Conservation (phyloP, 768 basidiomycete genomes). For the Tephrocybe rancida region DNA sequence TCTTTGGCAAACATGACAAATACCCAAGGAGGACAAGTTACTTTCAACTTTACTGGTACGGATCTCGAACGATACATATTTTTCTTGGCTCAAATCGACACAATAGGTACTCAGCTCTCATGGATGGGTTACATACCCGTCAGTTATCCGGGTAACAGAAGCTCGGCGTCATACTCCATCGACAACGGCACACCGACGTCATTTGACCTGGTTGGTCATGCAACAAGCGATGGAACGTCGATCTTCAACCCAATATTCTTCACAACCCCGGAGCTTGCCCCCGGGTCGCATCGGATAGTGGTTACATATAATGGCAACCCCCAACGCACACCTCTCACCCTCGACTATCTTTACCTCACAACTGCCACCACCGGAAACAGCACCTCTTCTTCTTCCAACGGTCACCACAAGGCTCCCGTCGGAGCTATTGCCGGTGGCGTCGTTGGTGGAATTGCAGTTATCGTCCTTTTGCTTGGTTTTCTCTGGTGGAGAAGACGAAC, state of each 20-base stretch:
- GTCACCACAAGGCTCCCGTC: slow-evolving; percentile 6
- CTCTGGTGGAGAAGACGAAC: neutral
- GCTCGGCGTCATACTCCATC: slow-evolving; percentile 5
- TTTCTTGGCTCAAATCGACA: neutral
- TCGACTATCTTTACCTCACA: slow-evolving; percentile 24
- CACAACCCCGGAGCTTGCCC: slow-evolving; percentile 7
- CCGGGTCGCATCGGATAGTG: slow-evolving; percentile 4
- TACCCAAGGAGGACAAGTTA: neutral
- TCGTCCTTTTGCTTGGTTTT: neutral
- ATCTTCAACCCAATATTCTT: slow-evolving; percentile 9
- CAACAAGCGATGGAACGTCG: neutral
- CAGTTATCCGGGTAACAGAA: neutral
- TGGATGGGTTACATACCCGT: slow-evolving; percentile 4
- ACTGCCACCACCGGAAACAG: slow-evolving; percentile 1
- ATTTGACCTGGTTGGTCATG: slow-evolving; percentile 1
- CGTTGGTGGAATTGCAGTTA: slow-evolving; percentile 13
- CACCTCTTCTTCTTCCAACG: slow-evolving; percentile 2
- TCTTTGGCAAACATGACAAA: neutral
- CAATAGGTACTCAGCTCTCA: slow-evolving; percentile 1
- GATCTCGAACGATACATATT: neutral
- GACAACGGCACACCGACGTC: slow-evolving; percentile 5
- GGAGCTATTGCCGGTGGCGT: slow-evolving; percentile 23
- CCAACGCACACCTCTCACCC: slow-evolving; percentile 24
- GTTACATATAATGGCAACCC: slow-evolving; percentile 14
- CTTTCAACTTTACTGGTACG: slow-evolving; percentile 2